These are phyloP conservation scores for Phytophthora brassicae DNA, from an alignment of 352 stramenopile species.

Conservation along the genomic window DNA sequence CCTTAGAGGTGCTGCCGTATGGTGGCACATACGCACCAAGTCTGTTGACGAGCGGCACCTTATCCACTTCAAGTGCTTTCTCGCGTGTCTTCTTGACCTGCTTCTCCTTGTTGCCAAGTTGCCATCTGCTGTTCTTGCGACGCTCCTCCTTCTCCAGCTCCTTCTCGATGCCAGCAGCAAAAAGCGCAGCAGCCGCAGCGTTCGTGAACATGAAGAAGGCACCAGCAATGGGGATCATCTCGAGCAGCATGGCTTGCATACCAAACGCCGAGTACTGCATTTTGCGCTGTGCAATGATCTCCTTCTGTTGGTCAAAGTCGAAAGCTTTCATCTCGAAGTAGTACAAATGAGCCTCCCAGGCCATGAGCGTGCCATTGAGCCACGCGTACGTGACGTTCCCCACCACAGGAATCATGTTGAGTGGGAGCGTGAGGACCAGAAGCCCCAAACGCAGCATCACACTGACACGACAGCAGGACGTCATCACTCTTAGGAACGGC, in stretches of 20 bases:
- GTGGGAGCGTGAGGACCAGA: conserved; percentile 52
- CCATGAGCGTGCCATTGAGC: conserved; percentile 57
- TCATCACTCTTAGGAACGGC: conserved; percentile 39
- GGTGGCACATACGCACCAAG: conserved; percentile 31
- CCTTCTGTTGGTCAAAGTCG: conserved; percentile 49
- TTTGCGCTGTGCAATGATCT: conserved; percentile 37
- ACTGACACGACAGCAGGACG: conserved; percentile 53
- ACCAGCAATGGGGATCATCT: conserved; percentile 58
- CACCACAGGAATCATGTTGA: conserved; percentile 59
- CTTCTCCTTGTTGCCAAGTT: conserved; percentile 19
- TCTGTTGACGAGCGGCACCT: conserved; percentile 36
- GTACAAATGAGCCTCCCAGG: conserved; percentile 59
- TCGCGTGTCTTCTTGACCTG: conserved; percentile 13
- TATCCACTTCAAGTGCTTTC: no score
- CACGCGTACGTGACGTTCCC: conserved; percentile 56
- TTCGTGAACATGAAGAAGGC: conserved; percentile 67
- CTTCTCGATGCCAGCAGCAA: conserved; percentile 55
- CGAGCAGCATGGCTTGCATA: conserved; percentile 54
- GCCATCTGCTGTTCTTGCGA: conserved; percentile 23
- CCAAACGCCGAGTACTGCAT: conserved; percentile 57
- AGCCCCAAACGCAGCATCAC: conserved; percentile 45
- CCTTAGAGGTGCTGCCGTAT: conserved; percentile 35
- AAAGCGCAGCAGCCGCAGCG: conserved; percentile 51
- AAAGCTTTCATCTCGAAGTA: conserved; percentile 65
- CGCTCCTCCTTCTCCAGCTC: conserved; percentile 30